Evolutionary conservation across 2,329 filamentous ascomycete species (phyloP), one percentile per base, ranked within the genome.

Genomic region (Fusarium annulatum): DNA sequence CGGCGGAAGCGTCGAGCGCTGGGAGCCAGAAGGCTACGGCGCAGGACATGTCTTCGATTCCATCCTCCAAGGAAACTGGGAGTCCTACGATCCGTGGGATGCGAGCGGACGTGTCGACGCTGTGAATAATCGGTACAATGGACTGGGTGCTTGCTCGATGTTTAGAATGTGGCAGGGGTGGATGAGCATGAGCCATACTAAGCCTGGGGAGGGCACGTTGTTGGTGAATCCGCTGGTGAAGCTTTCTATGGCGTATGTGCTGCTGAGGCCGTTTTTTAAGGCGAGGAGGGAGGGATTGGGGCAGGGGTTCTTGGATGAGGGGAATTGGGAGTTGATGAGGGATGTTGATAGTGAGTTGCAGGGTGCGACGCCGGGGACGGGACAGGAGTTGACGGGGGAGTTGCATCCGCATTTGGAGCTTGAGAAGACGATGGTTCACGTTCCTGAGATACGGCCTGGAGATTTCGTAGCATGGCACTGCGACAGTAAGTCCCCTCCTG

Each of bases 151-250:
- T 2, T 97, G 94, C 82, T 92, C 88, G 51, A 94, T 95, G 85
- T 95, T 97, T 82, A 89, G 96, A 43, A 93, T 94, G 87, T 96
- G 94, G 81, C 95, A 98, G 82, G 95, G 94, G 23, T 98, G 95
- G 95, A 82, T 98, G 59, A 89, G 89, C 67, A 92, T 98, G 87
- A 94, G 92, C 65, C 84, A 85, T n/a, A 92, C 90, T 1, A 90
- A 87, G 0, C 93, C 94, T 0, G 86, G 87, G 9, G 91, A 97
- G 83, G 95, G 95, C 2, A 96, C 95, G 0, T 82, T 98, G 59
- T 86, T 94, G 48, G 93, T 97, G 4, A 95, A 95, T 77, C 95
- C 95, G 1, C 85, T 97, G 59, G 83, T 96, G 51, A 88, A 88
- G 71, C 88, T 94, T 61, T 90, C 93, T 1, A 96, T 93, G 0